A percentile compares a stretch with the other conserved stretches of the same genome.
Conservation (phyloP, 345 rosid species). For the Eucalyptus polyanthemos region DNA sequence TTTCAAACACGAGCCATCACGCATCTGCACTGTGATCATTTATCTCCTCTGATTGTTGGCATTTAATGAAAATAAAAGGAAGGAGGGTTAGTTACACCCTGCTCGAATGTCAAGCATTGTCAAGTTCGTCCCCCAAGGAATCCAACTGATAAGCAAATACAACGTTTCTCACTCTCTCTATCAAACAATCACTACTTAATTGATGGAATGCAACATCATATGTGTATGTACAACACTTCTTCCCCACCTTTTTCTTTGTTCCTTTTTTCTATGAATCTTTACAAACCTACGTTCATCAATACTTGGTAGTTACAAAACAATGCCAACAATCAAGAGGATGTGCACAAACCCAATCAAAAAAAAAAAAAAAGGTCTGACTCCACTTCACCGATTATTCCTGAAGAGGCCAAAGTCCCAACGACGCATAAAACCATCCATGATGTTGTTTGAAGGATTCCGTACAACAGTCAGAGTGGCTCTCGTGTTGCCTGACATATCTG, state of each 20-base stretch:
- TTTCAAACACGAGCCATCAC: not conserved
- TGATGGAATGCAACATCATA: not conserved
- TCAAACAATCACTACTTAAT: not conserved
- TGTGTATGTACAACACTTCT: not conserved
- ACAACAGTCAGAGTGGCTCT: not conserved
- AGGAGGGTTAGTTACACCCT: not conserved
- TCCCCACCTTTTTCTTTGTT: not conserved
- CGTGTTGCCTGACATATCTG: not conserved
- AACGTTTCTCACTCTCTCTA: not conserved
- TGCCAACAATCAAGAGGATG: not conserved
- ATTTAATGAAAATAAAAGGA: not conserved
- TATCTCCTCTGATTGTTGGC: not conserved
- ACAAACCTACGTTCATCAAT: not conserved
- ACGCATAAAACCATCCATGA: not conserved
- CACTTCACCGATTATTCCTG: not conserved
- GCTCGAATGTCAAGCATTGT: not conserved
- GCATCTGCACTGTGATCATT: not conserved
- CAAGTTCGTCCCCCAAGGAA: not conserved
- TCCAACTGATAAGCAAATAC: not conserved
- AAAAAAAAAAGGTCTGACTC: not conserved
- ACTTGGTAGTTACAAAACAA: not conserved
- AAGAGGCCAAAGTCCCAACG: not conserved
- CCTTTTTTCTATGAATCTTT: not conserved
- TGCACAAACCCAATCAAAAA: not conserved
- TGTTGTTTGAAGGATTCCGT: not conserved